Evolutionary conservation across 2,329 filamentous ascomycete genomes (phyloP), one percentile per base, ranked within the genome.

Genomic region (Cytospora piceae): DNA sequence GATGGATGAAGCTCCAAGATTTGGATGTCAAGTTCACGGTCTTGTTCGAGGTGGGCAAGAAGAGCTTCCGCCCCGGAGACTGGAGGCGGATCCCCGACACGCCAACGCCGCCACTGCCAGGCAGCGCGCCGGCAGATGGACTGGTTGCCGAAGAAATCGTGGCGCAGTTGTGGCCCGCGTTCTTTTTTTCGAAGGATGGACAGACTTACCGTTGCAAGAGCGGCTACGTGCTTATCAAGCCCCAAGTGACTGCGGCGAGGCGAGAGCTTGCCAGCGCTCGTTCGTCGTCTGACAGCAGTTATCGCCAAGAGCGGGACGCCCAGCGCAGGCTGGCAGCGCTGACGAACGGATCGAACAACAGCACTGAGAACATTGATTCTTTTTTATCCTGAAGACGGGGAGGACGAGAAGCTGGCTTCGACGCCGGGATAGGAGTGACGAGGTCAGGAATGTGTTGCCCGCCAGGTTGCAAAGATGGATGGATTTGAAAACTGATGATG

Each of bases 391-490:
- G 17, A 22, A 8, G 20, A 17, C 34, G 29, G 14, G 42, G 29
- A n/a, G 42, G 20, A 24, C 7, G n/a, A 32, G 20, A 29, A 11
- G 17, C 3, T 59, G 39, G 57, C 24, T 17, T 59, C 15, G 42
- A 4, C n/a, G 31, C 29, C 42, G 57, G 27, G n/a, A 24, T 14
- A 51, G 42, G 42, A 27, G n/a, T 4, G 12, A 52, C 2, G 12
- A n/a, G 57, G 20, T 22, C 24, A 17, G 14, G 20, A 20, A 34
- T 17, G 57, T 20, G 4, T 37, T 59, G 31, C 57, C 57, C 11
- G 39, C 29, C 29, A 59, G 57, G 11, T 20, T 59, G 57, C 34
- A 24, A 37, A 59, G 57, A 24, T 59, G 57, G 57, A 59, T 59
- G 27, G 29, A 3, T 20, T n/a, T 58, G 37, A 42, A 15, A 15